A percentile compares a stretch with the other conserved stretches of the same genome.
These are phyloP conservation scores for Penicillium arizonense DNA, from an alignment of 495 filamentous ascomycete genomes.

Conservation along the genomic window DNA sequence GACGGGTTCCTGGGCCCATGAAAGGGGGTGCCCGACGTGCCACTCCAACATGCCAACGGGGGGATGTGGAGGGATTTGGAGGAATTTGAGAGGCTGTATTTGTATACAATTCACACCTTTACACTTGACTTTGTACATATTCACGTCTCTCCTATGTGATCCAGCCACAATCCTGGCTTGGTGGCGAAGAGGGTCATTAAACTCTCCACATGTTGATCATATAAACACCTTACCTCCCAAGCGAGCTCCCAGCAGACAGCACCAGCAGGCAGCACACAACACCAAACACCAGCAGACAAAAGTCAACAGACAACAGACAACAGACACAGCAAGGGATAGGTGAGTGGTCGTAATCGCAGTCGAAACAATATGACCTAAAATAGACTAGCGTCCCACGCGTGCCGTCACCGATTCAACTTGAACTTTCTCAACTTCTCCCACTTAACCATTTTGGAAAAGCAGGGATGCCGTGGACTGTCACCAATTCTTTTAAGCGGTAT, in stretches of 20 bases:
- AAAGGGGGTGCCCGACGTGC: slow-evolving; percentile 11
- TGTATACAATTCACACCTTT: too few relatives aligned
- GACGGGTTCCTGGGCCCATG: slow-evolving; percentile 12
- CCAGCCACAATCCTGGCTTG: too few relatives aligned
- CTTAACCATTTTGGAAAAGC: slow-evolving; percentile 7
- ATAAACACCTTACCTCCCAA: too few relatives aligned
- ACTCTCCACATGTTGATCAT: not conserved
- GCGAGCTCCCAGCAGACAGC: too few relatives aligned
- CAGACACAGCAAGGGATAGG: slow-evolving; percentile 20
- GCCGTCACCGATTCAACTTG: slow-evolving; percentile 28
- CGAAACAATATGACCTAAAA: slow-evolving; percentile 34
- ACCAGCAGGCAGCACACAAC: not conserved
- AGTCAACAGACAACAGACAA: not conserved
- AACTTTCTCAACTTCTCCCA: slow-evolving; percentile 13
- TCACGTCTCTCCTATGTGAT: too few relatives aligned
- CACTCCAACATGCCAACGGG: slow-evolving; percentile 9
- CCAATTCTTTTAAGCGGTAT: slow-evolving; percentile 58
- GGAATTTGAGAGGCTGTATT: too few relatives aligned
- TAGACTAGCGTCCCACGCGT: slow-evolving; percentile 31
- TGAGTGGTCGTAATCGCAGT: not conserved
- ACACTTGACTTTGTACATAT: too few relatives aligned
- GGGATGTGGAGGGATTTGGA: too few relatives aligned
- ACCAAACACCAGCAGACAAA: not conserved
- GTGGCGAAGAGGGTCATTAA: too few relatives aligned
- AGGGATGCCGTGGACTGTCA: slow-evolving; percentile 57